These are phyloP conservation scores for Babesia caballi DNA, from an alignment of 169 alveolate species.

Conservation along the genomic window DNA sequence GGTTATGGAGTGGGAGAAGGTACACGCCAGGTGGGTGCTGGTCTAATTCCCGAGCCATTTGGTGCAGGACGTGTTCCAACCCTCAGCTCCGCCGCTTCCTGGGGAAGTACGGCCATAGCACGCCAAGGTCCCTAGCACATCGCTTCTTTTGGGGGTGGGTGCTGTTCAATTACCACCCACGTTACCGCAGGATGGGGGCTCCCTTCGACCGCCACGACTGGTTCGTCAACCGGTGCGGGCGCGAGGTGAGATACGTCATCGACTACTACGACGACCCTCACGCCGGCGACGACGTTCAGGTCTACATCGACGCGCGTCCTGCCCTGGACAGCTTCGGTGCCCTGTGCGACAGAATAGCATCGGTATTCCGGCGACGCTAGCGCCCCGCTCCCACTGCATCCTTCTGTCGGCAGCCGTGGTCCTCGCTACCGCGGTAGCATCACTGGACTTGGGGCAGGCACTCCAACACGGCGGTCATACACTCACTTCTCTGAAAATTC, in stretches of 20 bases:
- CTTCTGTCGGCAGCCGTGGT: neutral
- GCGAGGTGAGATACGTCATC: slow-evolving; percentile 76
- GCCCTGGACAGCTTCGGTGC: slow-evolving; percentile 73
- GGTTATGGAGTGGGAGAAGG: slow-evolving; percentile 76
- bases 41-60: neutral
- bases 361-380: neutral
- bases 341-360: slow-evolving; percentile 64
- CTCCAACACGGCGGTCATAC: neutral
- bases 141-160: slow-evolving; percentile 44
- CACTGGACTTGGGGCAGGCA: no score
- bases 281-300: slow-evolving; percentile 67
- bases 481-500: no score
- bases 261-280: slow-evolving; percentile 83
- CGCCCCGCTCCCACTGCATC: neutral
- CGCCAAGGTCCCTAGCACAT: slow-evolving; percentile 68
- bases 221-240: slow-evolving; percentile 80
- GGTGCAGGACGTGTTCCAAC: slow-evolving; percentile 61
- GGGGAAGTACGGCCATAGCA: slow-evolving; percentile 71
- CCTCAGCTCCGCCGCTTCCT: slow-evolving; percentile 77
- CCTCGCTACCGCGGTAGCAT: neutral
- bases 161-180: neutral
- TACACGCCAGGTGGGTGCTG: slow-evolving; percentile 54
- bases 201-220: slow-evolving; percentile 87
- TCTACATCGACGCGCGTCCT: slow-evolving; percentile 77
- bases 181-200: slow-evolving; percentile 63